Base-by-base conservation (phyloP, 768 basidiomycete genomes). In the Suillus fuscotomentosus region DNA sequence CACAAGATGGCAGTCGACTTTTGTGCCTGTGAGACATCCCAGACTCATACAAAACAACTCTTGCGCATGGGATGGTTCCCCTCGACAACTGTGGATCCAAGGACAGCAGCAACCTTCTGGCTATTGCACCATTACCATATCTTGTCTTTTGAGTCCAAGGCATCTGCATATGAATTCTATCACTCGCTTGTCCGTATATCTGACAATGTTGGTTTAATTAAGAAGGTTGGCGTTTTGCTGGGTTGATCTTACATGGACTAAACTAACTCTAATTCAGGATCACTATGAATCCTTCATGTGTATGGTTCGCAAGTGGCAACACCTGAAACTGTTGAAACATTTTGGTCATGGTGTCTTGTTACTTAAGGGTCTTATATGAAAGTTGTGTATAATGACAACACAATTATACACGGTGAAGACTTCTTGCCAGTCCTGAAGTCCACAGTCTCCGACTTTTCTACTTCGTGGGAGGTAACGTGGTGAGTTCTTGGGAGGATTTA, bases 71-170 rank as follows among this genome's bases (percentile, higher is more conserved):
- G 69, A 1, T 62, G 39, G 65, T 69, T 61, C 45, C 68, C 68
- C 7, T 55, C 66, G 0, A 69, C 64, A 1, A 11, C 36, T 53
- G 15, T 39, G 13, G 47, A 41, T 31, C 61, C 61, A 39, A 36
- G 48, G 36, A 38, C 61, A 0, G 61, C 39, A 4, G 61, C 39
- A 11, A 43, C n/a, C 1, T 62, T 62, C 48, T 34, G 48, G 1
- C 41, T 75, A 6, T 68, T 78, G 1, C 60, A 75, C 5, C 53
- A 50, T 3, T 76, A 72, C 59, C 69, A 76, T n/a, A 60, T 74
- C 0, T 67, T 77, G 0, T 70, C 71, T 10, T 76, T 76, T 47
- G 70, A 69, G 53, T 75, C 70, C 1, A 76, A 78, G 61, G 42
- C 66, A 1, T 72, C 73, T 0, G 66, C 65, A 3, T 76, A 69